Percentiles rank a stretch among this genome's conserved stretches.
phyloP scores from a whole-genome alignment of 2,329 filamentous ascomycete species.

The Fusarium oligoseptatum region DNA sequence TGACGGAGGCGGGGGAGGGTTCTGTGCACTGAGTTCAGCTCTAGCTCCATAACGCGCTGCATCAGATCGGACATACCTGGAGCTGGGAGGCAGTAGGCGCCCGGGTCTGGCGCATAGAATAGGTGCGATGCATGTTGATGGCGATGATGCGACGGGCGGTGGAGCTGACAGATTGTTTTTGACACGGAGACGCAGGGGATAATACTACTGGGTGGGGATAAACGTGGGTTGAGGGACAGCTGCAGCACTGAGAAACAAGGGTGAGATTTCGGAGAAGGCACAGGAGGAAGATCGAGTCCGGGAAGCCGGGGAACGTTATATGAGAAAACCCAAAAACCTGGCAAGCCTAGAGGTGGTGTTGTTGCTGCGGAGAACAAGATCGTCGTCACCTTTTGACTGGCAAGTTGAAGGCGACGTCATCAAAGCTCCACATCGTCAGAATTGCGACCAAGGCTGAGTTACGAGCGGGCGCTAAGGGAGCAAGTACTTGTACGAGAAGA shows the following conservation, averaged over 20 bases:
- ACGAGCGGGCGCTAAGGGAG: slow-evolving; percentile 31
- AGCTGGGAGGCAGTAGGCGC: slow-evolving; percentile 90
- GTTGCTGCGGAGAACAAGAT: slow-evolving; percentile 49
- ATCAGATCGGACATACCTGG: slow-evolving; percentile 59
- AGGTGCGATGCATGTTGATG: slow-evolving; percentile 91
- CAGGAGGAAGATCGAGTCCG: slow-evolving; percentile 32
- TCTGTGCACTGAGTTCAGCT: slow-evolving; percentile 66
- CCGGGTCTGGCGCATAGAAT: slow-evolving; percentile 97
- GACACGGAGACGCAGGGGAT: slow-evolving; percentile 36
- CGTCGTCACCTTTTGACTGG: slow-evolving; percentile 45
- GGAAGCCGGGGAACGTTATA: slow-evolving; percentile 46
- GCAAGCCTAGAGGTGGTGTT: slow-evolving; percentile 40
- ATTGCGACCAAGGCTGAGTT: slow-evolving; percentile 20
- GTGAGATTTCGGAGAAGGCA: slow-evolving; percentile 33
- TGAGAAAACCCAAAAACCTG: slow-evolving; percentile 41
- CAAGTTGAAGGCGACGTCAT: slow-evolving; percentile 47
- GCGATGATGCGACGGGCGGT: slow-evolving; percentile 40
- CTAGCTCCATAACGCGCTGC: not conserved
- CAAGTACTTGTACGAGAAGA: slow-evolving; percentile 19
- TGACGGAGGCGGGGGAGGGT: slow-evolving; percentile 91
- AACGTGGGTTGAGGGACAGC: slow-evolving; percentile 29
- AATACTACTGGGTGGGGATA: slow-evolving; percentile 39
- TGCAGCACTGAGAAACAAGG: slow-evolving; percentile 42
- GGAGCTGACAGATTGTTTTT: slow-evolving; percentile 38
- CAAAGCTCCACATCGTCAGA: slow-evolving; percentile 41